phyloP scores from a whole-genome alignment of 1,139 yeast species.

The Nematodospora anomalae region DNA sequence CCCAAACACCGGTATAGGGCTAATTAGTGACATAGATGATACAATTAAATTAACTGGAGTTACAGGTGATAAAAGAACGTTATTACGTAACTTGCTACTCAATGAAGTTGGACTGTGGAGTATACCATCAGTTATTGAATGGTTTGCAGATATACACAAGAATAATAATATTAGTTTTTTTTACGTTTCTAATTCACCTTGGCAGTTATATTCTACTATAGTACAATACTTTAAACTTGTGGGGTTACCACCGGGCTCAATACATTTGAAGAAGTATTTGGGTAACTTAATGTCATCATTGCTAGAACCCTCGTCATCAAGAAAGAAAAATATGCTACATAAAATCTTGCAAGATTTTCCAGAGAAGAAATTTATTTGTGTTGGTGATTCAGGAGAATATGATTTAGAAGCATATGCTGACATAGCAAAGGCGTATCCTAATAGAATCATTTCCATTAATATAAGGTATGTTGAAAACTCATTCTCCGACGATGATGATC shows the following conservation, averaged over 20 bases:
- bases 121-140: conserved; percentile 69
- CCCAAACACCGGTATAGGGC: conserved; percentile 55
- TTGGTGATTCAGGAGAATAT: conserved; percentile 96
- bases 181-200: conserved; percentile 94
- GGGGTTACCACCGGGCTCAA: conserved; percentile 70
- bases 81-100: conserved; percentile 74
- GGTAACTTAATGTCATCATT: conserved; percentile 80
- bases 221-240: conserved; percentile 55
- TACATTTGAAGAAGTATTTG: conserved; percentile 82
- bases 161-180: conserved; percentile 59
- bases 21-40: conserved; percentile 93
- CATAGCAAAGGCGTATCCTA: conserved; percentile 61
- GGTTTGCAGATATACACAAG: conserved; percentile 54
- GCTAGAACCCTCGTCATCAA: conserved; percentile 82
- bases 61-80: conserved; percentile 78
- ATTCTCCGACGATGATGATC: conserved; percentile 55
- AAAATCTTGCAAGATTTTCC: conserved; percentile 77
- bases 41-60: conserved; percentile 91
- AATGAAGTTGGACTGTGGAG: conserved; percentile 64
- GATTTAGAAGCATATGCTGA: conserved; percentile 90
- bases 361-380: conserved; percentile 67
- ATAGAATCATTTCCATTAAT: conserved; percentile 68
- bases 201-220: conserved; percentile 76
- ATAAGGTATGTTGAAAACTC: conserved; percentile 78
- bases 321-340: conserved; percentile 67